phyloP scores from a whole-genome alignment of 2,329 filamentous ascomycete genomes.

The Penicillium sp. region DNA sequence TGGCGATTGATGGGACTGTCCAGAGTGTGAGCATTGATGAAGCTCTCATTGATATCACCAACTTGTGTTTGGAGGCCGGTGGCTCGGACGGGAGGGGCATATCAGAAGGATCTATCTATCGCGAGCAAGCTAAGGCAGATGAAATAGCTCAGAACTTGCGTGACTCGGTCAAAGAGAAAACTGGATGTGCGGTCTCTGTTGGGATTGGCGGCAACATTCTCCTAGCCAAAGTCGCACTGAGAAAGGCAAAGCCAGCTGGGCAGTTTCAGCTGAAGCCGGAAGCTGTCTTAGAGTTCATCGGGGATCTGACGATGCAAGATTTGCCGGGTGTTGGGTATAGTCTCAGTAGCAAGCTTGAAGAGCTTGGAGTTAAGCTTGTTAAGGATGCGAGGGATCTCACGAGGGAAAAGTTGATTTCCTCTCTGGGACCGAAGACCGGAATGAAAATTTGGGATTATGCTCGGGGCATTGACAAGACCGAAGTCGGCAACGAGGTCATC shows the following conservation, averaged over 20 bases:
- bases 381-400: constrained; percentile 74
- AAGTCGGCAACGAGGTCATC: constrained; percentile 78
- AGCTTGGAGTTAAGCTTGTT: constrained; percentile 75
- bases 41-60: constrained; percentile 78
- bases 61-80: constrained; percentile 60
- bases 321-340: constrained; percentile 91
- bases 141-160: constrained; percentile 65
- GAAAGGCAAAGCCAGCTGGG: constrained; percentile 90
- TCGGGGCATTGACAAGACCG: constrained; percentile 75
- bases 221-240: constrained; percentile 81
- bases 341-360: constrained; percentile 80
- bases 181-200: constrained; percentile 82
- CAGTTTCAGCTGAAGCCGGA: constrained; percentile 85
- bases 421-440: constrained; percentile 86
- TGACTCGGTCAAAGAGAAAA: constrained; percentile 64
- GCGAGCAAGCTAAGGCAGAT: constrained; percentile 75
- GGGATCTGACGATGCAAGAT: constrained; percentile 69
- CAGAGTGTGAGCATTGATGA: constrained; percentile 98
- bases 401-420: constrained; percentile 67
- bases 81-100: constrained; percentile 62
- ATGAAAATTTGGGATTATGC: constrained; percentile 87
- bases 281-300: constrained; percentile 70
- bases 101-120: constrained; percentile 65
- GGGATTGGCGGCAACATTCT: constrained; percentile 90
- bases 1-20: constrained; percentile 73